Evolutionary conservation across 192 early-diverging fungal genomes (phyloP).

Genomic region (Coemansia sp.): DNA sequence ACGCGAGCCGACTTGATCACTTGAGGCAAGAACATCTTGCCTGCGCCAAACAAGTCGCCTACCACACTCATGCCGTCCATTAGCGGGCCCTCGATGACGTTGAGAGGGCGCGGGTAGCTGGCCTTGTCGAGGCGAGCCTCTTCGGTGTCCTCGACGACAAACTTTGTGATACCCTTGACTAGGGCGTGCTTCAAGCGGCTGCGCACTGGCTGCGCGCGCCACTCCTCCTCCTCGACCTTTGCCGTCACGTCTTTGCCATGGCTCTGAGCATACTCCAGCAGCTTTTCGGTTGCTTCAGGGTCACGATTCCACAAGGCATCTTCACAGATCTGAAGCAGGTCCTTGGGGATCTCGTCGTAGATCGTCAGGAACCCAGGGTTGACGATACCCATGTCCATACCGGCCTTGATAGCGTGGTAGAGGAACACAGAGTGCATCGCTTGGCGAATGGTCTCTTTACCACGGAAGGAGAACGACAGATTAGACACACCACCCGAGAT

Average conservation of each 20-base stretch:
- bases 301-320: slow-evolving; percentile 93
- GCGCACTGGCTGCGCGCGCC: slow-evolving; percentile 76
- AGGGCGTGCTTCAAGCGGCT: slow-evolving; percentile 80
- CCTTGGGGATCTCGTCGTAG: slow-evolving; percentile 95
- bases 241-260: slow-evolving; percentile 68
- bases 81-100: slow-evolving; percentile 95
- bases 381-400: slow-evolving; percentile 99
- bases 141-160: slow-evolving; percentile 91
- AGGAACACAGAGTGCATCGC: slow-evolving; percentile 97
- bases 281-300: slow-evolving; percentile 89
- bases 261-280: slow-evolving; percentile 87
- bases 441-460: slow-evolving; percentile 89
- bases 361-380: slow-evolving; percentile 96
- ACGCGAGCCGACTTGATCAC: slow-evolving; percentile 97
- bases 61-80: slow-evolving; percentile 95
- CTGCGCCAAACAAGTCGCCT: slow-evolving; percentile 91
- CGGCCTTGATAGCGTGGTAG: slow-evolving; percentile 79
- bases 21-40: slow-evolving; percentile 99
- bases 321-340: slow-evolving; percentile 90
- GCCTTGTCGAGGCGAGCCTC: slow-evolving; percentile 77
- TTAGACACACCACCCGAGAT: slow-evolving; percentile 97
- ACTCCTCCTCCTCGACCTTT: slow-evolving; percentile 84
- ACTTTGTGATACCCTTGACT: slow-evolving; percentile 95
- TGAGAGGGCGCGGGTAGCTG: slow-evolving; percentile 85
- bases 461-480: slow-evolving; percentile 96